These are phyloP conservation scores for Calonectria montana DNA, from an alignment of 2,329 filamentous ascomycete genomes.

Conservation along the genomic window DNA sequence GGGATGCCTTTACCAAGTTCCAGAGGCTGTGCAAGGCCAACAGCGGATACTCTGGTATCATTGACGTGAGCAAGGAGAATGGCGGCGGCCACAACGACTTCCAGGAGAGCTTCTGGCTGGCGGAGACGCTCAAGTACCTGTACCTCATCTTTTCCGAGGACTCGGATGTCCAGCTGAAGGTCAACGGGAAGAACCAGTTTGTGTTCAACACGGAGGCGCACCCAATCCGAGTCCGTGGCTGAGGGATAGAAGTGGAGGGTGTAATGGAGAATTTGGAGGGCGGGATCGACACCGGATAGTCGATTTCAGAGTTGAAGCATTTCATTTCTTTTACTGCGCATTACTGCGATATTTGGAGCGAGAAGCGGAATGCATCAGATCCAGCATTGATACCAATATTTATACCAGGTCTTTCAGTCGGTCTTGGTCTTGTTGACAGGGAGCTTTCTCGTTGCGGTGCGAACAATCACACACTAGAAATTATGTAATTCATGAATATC, in stretches of 20 bases:
- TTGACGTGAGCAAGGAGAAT: slow-evolving; percentile 70
- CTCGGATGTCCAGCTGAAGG: slow-evolving; percentile 62
- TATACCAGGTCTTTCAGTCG: not conserved
- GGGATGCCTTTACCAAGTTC: slow-evolving; percentile 80
- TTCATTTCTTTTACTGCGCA: not conserved
- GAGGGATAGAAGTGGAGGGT: not conserved
- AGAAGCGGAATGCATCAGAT: too few relatives aligned
- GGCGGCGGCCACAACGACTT: slow-evolving; percentile 71
- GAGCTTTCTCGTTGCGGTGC: not conserved
- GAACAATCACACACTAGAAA: not conserved
- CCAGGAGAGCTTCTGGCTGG: slow-evolving; percentile 90
- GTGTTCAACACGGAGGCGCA: slow-evolving; percentile 65
- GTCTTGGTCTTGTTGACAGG: not conserved
- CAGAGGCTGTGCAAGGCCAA: slow-evolving; percentile 71
- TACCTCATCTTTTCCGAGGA: slow-evolving; percentile 78
- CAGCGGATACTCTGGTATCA: slow-evolving; percentile 75
- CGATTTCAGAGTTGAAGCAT: not conserved
- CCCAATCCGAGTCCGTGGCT: slow-evolving; percentile 47
- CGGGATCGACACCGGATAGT: too few relatives aligned
- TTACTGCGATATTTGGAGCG: too few relatives aligned
- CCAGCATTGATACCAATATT: not conserved
- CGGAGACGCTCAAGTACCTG: slow-evolving; percentile 87
- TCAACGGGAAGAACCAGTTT: slow-evolving; percentile 57
- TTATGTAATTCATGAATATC: not conserved
- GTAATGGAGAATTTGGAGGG: not conserved